Evolutionary conservation across 495 filamentous ascomycete genomes (phyloP), one percentile per base, ranked within the genome.

Genomic region (Xylaria telfairii): DNA sequence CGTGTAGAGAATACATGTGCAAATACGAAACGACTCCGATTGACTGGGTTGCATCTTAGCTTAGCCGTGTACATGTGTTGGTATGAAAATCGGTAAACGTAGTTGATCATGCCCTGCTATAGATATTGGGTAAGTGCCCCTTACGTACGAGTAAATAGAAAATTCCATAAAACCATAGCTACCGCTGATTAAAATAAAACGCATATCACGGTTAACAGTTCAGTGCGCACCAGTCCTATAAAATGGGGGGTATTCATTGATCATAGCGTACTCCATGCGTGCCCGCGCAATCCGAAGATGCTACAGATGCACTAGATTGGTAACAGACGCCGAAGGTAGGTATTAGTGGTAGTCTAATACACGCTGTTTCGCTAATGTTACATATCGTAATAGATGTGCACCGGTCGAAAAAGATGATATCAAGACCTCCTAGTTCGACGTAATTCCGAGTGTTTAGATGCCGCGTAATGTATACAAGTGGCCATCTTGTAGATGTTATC

Each of bases 311-410:
- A 21, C 32, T 17, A 17, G 44, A 21, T 26, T 10, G n/a, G 21
- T 21, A 44, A 46, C 10, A 63, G 46, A 19, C 57, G 46, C 32
- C 60, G 8, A 59, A 59, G 28, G 7, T 26, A 39, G 30, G 32
- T 57, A 51, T 69, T 34, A 54, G 59, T 37, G 42, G 21, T 21
- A 63, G 7, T 24, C 12, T 30, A 46, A 12, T 13, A 41, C 24
- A 53, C 67, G 57, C 42, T 61, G 17, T 32, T 37, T 61, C 32
- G 34, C 57, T 69, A 63, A 69, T 63, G 44, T 63, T 63, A 69
- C 67, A 69, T 69, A 62, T 69, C 42, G 41, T 62, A 2, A 42
- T 62, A 61, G 49, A 68, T 39, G 53, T 30, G 30, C 34, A n/a
- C 34, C 32, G 5, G n/a, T 56, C 34, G 26, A 21, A 28, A 57